Evolutionary conservation across 306 rosid genomes (phyloP).

Genomic region (Sesbania bispinosa): DNA sequence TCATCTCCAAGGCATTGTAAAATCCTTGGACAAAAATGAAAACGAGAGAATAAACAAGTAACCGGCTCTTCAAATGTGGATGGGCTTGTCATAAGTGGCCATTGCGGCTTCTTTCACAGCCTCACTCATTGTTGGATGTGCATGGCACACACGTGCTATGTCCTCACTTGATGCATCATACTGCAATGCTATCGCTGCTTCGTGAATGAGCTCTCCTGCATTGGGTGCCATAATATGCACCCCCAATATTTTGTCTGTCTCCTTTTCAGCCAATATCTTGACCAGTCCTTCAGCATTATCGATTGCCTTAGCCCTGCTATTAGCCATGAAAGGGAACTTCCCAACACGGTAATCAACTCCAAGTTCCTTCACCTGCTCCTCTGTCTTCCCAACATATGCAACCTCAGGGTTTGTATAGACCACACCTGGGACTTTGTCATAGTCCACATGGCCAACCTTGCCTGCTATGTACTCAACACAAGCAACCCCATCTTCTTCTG

Average conservation of each 20-base stretch:
- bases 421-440: constrained; percentile 97
- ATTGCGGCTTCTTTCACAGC: constrained; percentile 98
- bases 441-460: constrained; percentile 94
- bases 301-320: constrained; percentile 98
- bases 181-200: constrained; percentile 83
- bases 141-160: constrained; percentile 98
- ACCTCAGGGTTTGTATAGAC: constrained; percentile 96
- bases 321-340: constrained; percentile 94
- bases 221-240: constrained; percentile 96
- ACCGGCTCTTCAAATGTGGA: constrained; percentile 65
- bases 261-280: constrained; percentile 88
- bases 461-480: constrained; percentile 98
- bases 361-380: constrained; percentile 86
- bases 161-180: constrained; percentile 95
- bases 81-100: constrained; percentile 99
- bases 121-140: constrained; percentile 99
- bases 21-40: constrained; percentile 44
- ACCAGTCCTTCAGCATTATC: constrained; percentile 95
- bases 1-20: constrained; percentile 44
- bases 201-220: constrained; percentile 98
- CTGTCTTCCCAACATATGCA: constrained; percentile 91
- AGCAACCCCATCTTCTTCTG: constrained; percentile 98
- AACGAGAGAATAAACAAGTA: constrained; percentile 32
- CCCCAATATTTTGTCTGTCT: constrained; percentile 94
- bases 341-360: constrained; percentile 84